Evolutionary conservation across 2,329 filamentous ascomycete genomes (phyloP).

Genomic region (Fusarium sp.): DNA sequence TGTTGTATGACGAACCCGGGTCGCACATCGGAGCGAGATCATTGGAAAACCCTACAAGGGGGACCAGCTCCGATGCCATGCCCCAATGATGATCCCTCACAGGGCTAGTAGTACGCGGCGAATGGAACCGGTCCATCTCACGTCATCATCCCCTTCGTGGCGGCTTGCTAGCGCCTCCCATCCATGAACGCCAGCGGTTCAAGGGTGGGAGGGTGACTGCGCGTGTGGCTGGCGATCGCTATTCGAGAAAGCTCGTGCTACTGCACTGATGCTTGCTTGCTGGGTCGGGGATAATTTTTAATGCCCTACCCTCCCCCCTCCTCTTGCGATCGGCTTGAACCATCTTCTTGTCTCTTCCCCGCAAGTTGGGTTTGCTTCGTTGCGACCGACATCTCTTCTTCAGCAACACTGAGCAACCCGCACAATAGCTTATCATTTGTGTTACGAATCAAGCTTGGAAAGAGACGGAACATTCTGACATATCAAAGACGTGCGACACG

Average conservation of each 20-base stretch:
- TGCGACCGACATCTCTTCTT: background rate
- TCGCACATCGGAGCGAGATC: background rate
- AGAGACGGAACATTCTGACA: slow-evolving; percentile 10
- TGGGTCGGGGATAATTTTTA: slow-evolving; percentile 4
- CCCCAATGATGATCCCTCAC: background rate
- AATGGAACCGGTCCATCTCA: slow-evolving; percentile 34
- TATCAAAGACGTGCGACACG: slow-evolving; percentile 1
- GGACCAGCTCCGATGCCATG: background rate
- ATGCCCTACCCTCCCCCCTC: slow-evolving; percentile 2
- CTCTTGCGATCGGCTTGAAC: background rate
- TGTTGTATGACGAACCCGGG: background rate
- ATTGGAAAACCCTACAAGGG: background rate
- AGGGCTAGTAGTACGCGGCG: slow-evolving; percentile 10
- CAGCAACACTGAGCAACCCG: background rate
- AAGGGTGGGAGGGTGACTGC: background rate
- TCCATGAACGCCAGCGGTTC: slow-evolving; percentile 12
- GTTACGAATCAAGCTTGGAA: background rate
- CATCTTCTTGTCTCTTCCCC: background rate
- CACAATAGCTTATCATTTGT: background rate
- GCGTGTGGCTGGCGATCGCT: slow-evolving; percentile 14
- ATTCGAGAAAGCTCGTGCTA: background rate
- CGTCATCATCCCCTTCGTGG: slow-evolving; percentile 41
- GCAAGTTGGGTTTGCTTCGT: slow-evolving; percentile 8
- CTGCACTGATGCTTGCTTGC: background rate
- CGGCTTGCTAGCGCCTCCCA: slow-evolving; percentile 10